phyloP scores from a whole-genome alignment of 352 stramenopile species.

The Globisporangium lucens region DNA sequence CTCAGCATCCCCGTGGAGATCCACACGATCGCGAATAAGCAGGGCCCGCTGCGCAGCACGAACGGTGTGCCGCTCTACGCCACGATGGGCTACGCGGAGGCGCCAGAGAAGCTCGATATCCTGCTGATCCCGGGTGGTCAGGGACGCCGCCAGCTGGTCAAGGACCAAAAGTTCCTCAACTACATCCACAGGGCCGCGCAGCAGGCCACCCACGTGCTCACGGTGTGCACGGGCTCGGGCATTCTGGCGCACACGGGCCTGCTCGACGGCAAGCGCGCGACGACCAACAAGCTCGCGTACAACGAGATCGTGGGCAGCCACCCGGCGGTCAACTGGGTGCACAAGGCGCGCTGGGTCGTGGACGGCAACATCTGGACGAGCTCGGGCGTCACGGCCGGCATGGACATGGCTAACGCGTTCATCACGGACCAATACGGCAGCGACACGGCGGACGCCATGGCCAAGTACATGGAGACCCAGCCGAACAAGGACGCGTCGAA shows the following conservation, averaged over 20 bases:
- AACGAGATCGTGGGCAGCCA: conserved; percentile 15
- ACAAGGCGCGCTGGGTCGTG: conserved; percentile 31
- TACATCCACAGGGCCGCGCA: conserved; percentile 19
- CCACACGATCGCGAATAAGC: conserved; percentile 38
- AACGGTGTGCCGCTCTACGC: conserved; percentile 32
- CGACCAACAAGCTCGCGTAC: conserved; percentile 30
- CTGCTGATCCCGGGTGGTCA: conserved; percentile 20
- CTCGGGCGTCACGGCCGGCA: conserved; percentile 33
- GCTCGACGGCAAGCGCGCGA: conserved; percentile 27
- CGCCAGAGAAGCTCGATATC: conserved; percentile 21
- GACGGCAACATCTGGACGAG: conserved; percentile 37
- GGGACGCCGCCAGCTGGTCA: conserved; percentile 14
- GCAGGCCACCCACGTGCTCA: conserved; percentile 18
- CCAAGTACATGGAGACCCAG: conserved; percentile 22
- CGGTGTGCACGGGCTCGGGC: conserved; percentile 24
- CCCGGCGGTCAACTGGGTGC: conserved; percentile 25
- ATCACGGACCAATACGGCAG: conserved; percentile 18
- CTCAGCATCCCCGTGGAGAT: conserved; percentile 41
- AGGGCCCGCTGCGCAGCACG: conserved; percentile 33
- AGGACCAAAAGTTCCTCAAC: conserved; percentile 16
- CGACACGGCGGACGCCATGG: conserved; percentile 11
- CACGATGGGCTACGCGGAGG: conserved; percentile 20
- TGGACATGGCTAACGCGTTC: conserved; percentile 34
- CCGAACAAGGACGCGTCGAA: conserved; percentile 22
- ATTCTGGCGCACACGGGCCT: conserved; percentile 27